Percentiles rank a stretch among this genome's conserved stretches.
Conservation (phyloP, 2,329 filamentous ascomycete genomes). For the Escovopsis sp. region DNA sequence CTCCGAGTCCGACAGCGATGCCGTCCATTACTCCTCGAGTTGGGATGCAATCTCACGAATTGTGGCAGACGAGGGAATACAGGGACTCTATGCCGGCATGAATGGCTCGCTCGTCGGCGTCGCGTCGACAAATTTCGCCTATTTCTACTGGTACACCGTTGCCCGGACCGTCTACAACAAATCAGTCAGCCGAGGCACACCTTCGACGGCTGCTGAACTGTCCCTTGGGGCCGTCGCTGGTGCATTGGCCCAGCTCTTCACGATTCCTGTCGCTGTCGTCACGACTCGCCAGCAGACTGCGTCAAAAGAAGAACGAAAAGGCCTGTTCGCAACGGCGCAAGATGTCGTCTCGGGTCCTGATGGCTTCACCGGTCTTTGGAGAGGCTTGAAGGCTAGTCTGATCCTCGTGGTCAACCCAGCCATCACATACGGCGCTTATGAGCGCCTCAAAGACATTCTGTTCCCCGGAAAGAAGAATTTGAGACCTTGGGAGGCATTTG, state of each 20-base stretch:
- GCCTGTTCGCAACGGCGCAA: slow-evolving; percentile 69
- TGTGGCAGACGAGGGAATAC: slow-evolving; percentile 59
- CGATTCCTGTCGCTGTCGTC: slow-evolving; percentile 88
- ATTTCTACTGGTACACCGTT: slow-evolving; percentile 97
- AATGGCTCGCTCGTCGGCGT: slow-evolving; percentile 77
- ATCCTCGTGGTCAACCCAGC: slow-evolving; percentile 92
- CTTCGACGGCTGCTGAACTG: slow-evolving; percentile 71
- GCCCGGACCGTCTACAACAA: slow-evolving; percentile 69
- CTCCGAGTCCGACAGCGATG: slow-evolving; percentile 19
- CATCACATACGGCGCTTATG: slow-evolving; percentile 95
- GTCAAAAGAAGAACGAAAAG: slow-evolving; percentile 67
- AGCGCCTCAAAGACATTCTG: slow-evolving; percentile 63
- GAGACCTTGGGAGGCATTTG: slow-evolving; percentile 75
- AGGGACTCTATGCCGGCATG: slow-evolving; percentile 81
- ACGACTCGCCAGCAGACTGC: slow-evolving; percentile 96
- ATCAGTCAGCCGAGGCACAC: slow-evolving; percentile 37
- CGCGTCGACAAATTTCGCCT: slow-evolving; percentile 95
- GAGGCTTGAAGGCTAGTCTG: slow-evolving; percentile 87
- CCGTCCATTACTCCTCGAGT: slow-evolving; percentile 68
- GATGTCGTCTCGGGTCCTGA: slow-evolving; percentile 88
- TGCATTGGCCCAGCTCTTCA: slow-evolving; percentile 86
- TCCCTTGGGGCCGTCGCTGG: slow-evolving; percentile 75
- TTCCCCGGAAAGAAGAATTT: slow-evolving; percentile 66
- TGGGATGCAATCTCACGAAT: slow-evolving; percentile 84
- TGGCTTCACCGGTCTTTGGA: slow-evolving; percentile 79